Evolutionary conservation across 2,329 filamentous ascomycete species (phyloP).

Genomic region (Ceratocystiopsis sp.): DNA sequence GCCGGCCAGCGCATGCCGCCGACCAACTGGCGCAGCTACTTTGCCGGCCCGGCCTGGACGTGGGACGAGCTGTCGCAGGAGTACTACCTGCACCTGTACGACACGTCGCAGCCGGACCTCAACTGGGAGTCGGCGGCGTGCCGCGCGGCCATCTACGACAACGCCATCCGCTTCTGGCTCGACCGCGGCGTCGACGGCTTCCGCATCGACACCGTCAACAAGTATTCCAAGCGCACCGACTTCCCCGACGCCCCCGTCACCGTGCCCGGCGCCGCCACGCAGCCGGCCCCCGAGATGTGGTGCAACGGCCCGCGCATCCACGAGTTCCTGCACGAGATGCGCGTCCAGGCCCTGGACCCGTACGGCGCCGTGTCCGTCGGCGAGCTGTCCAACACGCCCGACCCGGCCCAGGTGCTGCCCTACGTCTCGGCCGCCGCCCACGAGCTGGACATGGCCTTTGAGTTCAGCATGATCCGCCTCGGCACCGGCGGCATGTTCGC

Average conservation of each 20-base stretch:
- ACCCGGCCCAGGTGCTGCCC: slow-evolving; percentile 35
- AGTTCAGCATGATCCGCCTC: slow-evolving; percentile 46
- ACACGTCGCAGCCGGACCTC: slow-evolving; percentile 47
- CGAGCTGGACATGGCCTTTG: slow-evolving; percentile 54
- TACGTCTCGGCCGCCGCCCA: slow-evolving; percentile 42
- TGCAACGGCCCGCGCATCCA: slow-evolving; percentile 53
- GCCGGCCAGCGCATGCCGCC: slow-evolving; percentile 49
- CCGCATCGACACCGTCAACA: slow-evolving; percentile 59
- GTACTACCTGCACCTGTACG: slow-evolving; percentile 65
- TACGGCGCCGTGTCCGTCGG: slow-evolving; percentile 59
- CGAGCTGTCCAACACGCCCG: slow-evolving; percentile 47
- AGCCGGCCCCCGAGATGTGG: slow-evolving; percentile 39
- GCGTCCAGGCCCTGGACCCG: slow-evolving; percentile 43
- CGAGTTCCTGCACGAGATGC: slow-evolving; percentile 51
- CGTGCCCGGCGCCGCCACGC: slow-evolving; percentile 25
- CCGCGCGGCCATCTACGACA: slow-evolving; percentile 50
- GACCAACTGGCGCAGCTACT: slow-evolving; percentile 57
- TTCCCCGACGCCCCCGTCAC: slow-evolving; percentile 35
- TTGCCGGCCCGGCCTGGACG: slow-evolving; percentile 46
- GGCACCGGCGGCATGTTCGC: slow-evolving; percentile 24
- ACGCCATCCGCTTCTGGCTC: slow-evolving; percentile 63
- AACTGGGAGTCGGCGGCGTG: slow-evolving; percentile 64
- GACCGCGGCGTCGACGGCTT: slow-evolving; percentile 56
- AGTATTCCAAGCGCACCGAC: slow-evolving; percentile 45
- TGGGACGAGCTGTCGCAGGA: slow-evolving; percentile 57